Base-by-base conservation (phyloP, 139 green algal genomes). In the Picochlorum sp. region DNA sequence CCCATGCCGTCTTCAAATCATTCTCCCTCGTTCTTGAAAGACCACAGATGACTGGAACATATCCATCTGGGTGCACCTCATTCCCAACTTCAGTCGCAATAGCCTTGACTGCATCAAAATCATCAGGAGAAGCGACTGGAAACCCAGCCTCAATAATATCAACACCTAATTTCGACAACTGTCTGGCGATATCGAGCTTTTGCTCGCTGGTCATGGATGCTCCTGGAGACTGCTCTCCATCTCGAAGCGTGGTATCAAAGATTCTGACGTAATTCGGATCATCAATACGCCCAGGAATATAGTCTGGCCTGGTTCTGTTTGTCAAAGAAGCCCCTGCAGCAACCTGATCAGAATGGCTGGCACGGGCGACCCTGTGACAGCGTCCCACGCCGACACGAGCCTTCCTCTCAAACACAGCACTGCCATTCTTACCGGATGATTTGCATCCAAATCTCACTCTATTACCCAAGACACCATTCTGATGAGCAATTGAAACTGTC, bases 121-220 rank as follows among this genome's bases (percentile, higher is more conserved):
- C 94, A 60, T 97, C 94, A n/a, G 90, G 92, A 1, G 88, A 96
- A 5, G 94, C 89, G 6, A 95, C 81, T 2, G 94, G 94, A 68
- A 97, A 99, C 59, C 94, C 94, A 8, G 93, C 94, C 77, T 99
- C 94, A 58, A 99, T 99, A 72, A 99, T 97, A 69, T 99, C 94
- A 44, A 99, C 93, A 13, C 93, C 72, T 24, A 98, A 85, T 74
- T 90, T 92, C n/a, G 82, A 74, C 46, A 99, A 84, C 77, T 95
- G 85, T 30, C 79, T 67, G 9, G 94, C 94, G 26, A 99, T 98
- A 66, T 97, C 90, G 26, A 99, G 78, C 80, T 99, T 99, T 72
- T 99, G 88, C 63, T 93, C 92, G 71, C 68, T 86, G 18, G 94
- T 98, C 4, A 99, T 77, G 14, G 90, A 96, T 21, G 92, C 92